Evolutionary conservation across 768 basidiomycete species (phyloP), one percentile per base, ranked within the genome.

Genomic region (Lyophyllum shimeji): DNA sequence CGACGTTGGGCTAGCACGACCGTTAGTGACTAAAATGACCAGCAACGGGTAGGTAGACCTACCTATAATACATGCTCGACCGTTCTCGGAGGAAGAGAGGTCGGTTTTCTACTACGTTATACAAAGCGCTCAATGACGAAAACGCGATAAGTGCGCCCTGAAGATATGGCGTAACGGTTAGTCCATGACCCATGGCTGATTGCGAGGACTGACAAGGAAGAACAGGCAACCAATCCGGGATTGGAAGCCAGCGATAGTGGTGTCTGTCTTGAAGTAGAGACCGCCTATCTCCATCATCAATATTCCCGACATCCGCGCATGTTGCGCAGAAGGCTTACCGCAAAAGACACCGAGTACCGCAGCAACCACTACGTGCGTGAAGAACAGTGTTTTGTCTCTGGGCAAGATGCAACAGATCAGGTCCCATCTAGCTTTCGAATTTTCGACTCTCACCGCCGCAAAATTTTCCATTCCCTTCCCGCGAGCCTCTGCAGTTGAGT

Each of bases 171-270:
- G 23, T 42, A 29, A 21, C 29, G 6, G 2, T 43, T 21, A 20
- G 29, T 23, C 18, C 15, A 25, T 37, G 47, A 24, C 7, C 12
- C 12, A 46, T 1, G 2, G 7, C 2, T n/a, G 9, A 46, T 24
- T 24, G 27, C 17, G 46, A 45, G 12, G 33, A 33, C 24, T 63
- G 60, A 90, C 90, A 64, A 97, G 68, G 84, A 98, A 98, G 80
- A 98, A 97, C 40, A 98, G 71, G 61, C 89, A 92, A 27, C 95
- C 95, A n/a, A 98, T 82, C 27, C 95, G 82, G 34, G 89, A 89
- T 68, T 97, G 95, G 79, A 97, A 97, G 1, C 95, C 95, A 23
- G 94, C 90, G 59, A 97, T 96, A 3, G 84, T 88, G 18, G 82
- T 73, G 33, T 80, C 82, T 0, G 92, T 94, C 25, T 94, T 68